These are phyloP conservation scores for Calocera cornea DNA, from an alignment of 768 basidiomycete species.

Conservation along the genomic window DNA sequence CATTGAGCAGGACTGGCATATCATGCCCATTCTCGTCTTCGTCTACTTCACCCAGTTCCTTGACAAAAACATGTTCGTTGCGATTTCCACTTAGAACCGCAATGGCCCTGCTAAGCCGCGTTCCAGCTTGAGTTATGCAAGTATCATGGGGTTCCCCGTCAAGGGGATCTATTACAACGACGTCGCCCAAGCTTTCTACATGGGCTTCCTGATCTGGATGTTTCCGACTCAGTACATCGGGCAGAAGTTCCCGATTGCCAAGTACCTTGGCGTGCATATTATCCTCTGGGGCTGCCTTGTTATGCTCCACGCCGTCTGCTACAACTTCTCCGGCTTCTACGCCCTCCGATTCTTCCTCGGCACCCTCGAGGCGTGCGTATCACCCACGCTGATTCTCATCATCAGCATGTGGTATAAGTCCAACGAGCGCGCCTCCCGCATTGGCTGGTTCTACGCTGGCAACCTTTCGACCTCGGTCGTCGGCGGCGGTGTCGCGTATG, in stretches of 20 bases:
- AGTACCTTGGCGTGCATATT: conserved; percentile 52
- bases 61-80: conserved; percentile 59
- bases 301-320: conserved; percentile 45
- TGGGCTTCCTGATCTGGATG: conserved; percentile 45
- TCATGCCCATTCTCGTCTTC: conserved; percentile 43
- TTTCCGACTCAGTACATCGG: conserved; percentile 54
- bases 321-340: conserved; percentile 49
- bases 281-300: conserved; percentile 45
- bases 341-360: conserved; percentile 48
- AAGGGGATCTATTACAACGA: conserved; percentile 34
- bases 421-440: conserved; percentile 45
- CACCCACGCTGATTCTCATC: conserved; percentile 47
- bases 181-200: conserved; percentile 49
- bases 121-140: conserved; percentile 33
- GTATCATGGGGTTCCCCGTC: conserved; percentile 55
- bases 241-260: conserved; percentile 45
- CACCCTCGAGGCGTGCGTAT: conserved; percentile 54
- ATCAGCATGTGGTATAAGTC: conserved; percentile 59
- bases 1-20: conserved; percentile 32
- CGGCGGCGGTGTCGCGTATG: conserved; percentile 50
- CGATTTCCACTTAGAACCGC: too few species aligned
- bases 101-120: neutral
- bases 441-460: conserved; percentile 53
- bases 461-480: conserved; percentile 42
- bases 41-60: conserved; percentile 58